Conservation (phyloP, 129 eudicot species). For the Glebionis coronaria region DNA sequence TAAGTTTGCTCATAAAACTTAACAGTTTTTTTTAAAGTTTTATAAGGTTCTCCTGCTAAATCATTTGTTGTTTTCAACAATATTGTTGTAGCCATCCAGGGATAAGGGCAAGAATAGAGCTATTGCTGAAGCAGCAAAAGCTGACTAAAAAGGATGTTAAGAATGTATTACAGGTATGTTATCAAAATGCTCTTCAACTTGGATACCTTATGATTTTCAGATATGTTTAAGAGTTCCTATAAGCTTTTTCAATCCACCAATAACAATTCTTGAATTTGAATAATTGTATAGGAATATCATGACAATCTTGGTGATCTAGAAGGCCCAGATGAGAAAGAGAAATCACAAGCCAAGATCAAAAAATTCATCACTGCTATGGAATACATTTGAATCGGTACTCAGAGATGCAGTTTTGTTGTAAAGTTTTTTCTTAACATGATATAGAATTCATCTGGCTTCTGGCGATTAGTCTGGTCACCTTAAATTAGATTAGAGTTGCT, state of each 20-base stretch:
- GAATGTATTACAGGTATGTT: constrained; percentile 78
- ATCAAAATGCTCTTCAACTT: background rate
- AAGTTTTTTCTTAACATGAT: background rate
- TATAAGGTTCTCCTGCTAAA: background rate
- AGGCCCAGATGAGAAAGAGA: constrained; percentile 98
- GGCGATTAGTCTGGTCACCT: no score
- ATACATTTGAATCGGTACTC: background rate
- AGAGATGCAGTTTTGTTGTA: constrained; percentile 11
- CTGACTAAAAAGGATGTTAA: constrained; percentile 73
- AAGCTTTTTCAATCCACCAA: no score
- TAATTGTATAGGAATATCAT: constrained; percentile 65
- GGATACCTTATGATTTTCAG: background rate
- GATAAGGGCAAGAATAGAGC: constrained; percentile 86
- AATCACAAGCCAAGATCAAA: constrained; percentile 78
- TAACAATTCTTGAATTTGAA: background rate
- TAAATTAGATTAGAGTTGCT: no score
- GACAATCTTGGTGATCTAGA: constrained; percentile 96
- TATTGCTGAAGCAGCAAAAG: constrained; percentile 83
- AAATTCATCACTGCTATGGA: constrained; percentile 66
- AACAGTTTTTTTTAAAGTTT: background rate
- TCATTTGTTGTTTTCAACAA: background rate
- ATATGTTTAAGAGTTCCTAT: no score
- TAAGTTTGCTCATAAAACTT: constrained; percentile 48
- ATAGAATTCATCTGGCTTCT: no score
- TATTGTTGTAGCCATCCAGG: constrained; percentile 57